phyloP scores from a whole-genome alignment of 306 rosid genomes.

The Datisca glomerata region DNA sequence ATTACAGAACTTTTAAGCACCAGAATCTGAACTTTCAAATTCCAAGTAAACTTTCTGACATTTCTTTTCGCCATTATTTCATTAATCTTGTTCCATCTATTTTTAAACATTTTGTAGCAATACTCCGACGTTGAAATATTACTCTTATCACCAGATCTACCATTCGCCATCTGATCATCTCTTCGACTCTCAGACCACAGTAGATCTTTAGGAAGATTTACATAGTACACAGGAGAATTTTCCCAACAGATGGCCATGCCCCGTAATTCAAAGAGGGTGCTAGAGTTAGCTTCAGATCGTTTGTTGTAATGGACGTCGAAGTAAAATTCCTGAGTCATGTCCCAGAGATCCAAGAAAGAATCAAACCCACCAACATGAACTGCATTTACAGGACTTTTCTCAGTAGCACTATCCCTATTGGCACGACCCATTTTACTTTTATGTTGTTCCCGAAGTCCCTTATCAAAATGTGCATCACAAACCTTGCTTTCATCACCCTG shows the following conservation, averaged over 20 bases:
- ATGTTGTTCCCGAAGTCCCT: constrained; percentile 21
- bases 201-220: constrained; percentile 81
- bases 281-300: constrained; percentile 50
- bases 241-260: constrained; percentile 96
- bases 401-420: constrained; percentile 19
- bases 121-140: constrained; percentile 30
- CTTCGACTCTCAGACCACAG: constrained; percentile 34
- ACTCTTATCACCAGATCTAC: constrained; percentile 27
- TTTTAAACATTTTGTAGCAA: constrained; percentile 34
- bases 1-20: constrained; percentile 65
- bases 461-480: constrained; percentile 15
- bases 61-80: constrained; percentile 48
- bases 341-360: constrained; percentile 84
- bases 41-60: constrained; percentile 72
- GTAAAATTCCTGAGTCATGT: constrained; percentile 47
- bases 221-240: constrained; percentile 67
- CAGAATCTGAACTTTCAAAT: constrained; percentile 82
- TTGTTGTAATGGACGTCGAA: constrained; percentile 75
- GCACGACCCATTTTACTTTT: constrained; percentile 22
- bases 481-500: constrained; percentile 21
- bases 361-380: constrained; percentile 67
- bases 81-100: constrained; percentile 65
- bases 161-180: constrained; percentile 22
- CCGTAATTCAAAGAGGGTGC: constrained; percentile 59
- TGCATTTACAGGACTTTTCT: constrained; percentile 71